Percentiles rank a stretch among this genome's conserved stretches.
These are phyloP conservation scores for Magnaporthiopsis poae DNA, from an alignment of 2,329 filamentous ascomycete genomes.

Conservation along the genomic window DNA sequence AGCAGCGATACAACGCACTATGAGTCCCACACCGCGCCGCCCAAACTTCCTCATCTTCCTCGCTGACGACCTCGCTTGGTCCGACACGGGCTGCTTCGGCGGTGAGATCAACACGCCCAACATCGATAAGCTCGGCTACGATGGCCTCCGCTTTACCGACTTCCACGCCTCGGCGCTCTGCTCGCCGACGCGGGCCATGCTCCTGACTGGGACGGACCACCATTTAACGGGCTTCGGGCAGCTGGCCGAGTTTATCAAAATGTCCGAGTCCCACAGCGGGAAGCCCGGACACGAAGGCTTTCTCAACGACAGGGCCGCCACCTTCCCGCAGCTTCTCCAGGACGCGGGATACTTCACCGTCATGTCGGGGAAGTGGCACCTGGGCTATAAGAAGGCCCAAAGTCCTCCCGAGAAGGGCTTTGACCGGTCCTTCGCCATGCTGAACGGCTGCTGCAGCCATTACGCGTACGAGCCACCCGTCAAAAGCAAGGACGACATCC, in stretches of 20 bases:
- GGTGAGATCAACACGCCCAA: conserved; percentile 24
- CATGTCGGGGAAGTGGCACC: conserved; percentile 55
- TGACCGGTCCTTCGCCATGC: conserved; percentile 47
- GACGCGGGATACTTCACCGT: conserved; percentile 51
- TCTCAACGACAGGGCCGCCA: conserved; percentile 48
- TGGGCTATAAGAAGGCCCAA: conserved; percentile 48
- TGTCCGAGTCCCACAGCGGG: conserved; percentile 23
- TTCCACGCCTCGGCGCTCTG: conserved; percentile 57
- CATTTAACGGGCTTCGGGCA: conserved; percentile 28
- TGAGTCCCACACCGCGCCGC: conserved; percentile 4
- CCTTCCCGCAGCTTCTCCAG: conserved; percentile 47
- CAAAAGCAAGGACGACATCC: conserved; percentile 18
- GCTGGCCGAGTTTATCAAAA: background rate
- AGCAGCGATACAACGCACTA: background rate
- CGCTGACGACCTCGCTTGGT: conserved; percentile 25
- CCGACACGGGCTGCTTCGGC: conserved; percentile 22
- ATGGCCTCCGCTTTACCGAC: conserved; percentile 43
- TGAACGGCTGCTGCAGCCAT: conserved; percentile 51
- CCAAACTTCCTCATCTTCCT: conserved; percentile 26
- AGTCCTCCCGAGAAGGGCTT: conserved; percentile 49
- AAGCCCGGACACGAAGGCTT: conserved; percentile 51
- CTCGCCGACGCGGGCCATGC: conserved; percentile 55
- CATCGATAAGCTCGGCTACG: conserved; percentile 20
- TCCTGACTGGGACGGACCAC: conserved; percentile 55
- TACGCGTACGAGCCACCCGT: conserved; percentile 38